Evolutionary conservation across 106 monocot genomes (phyloP).

Genomic region (Phalaenopsis equestris): DNA sequence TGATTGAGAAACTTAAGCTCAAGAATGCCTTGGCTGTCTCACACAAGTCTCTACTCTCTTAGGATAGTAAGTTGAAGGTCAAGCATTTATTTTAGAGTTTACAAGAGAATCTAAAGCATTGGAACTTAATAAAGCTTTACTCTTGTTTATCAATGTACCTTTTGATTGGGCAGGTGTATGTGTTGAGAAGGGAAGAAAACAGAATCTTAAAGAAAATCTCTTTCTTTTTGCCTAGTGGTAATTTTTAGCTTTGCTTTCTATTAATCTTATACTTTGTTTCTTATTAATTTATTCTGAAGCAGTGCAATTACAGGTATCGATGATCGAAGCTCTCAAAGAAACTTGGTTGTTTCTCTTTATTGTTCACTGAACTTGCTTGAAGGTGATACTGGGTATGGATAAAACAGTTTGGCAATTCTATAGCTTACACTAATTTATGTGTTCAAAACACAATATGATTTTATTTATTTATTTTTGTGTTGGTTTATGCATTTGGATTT

Average conservation of each 20-base stretch:
- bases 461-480: background rate
- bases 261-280: background rate
- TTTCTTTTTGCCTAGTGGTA: slow-evolving; percentile 40
- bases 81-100: background rate
- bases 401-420: background rate
- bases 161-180: slow-evolving; percentile 20
- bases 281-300: slow-evolving; percentile 2
- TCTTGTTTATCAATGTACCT: background rate
- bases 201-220: slow-evolving; percentile 41
- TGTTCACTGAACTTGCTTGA: slow-evolving; percentile 92
- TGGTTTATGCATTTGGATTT: background rate
- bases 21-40: too few species aligned
- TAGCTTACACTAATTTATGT: background rate
- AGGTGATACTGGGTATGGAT: slow-evolving; percentile 89
- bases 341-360: slow-evolving; percentile 43
- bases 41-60: too few species aligned
- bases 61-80: background rate
- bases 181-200: slow-evolving; percentile 12
- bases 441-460: background rate
- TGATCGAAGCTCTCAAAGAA: slow-evolving; percentile 10
- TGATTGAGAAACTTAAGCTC: too few species aligned
- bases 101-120: background rate
- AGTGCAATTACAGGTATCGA: slow-evolving; percentile 6
- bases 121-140: background rate
- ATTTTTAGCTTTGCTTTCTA: background rate